A percentile compares a stretch with the other conserved stretches of the same genome.
Evolutionary conservation across 305 asterid genomes (phyloP).

Genomic region (Fraxinus velutina): DNA sequence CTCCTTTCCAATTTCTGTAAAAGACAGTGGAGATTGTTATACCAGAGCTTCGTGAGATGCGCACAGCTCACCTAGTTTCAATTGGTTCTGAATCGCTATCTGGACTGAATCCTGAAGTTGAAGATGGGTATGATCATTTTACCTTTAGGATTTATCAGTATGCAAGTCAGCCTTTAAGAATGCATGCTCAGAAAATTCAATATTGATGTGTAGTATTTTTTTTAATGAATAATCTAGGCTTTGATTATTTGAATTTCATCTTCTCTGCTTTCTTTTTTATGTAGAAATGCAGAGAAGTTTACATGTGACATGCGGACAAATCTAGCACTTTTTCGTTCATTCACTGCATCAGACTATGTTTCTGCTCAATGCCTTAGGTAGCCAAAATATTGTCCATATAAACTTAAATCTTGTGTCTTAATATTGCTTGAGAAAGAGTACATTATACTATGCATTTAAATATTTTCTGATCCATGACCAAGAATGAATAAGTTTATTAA

Average conservation of each 20-base stretch:
- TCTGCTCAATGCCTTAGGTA: slow-evolving; percentile 93
- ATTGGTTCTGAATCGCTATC: slow-evolving; percentile 76
- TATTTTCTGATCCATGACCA: neutral
- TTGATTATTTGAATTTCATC: slow-evolving; percentile 17
- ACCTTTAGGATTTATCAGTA: neutral
- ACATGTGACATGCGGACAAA: slow-evolving; percentile 71
- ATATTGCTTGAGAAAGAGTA: neutral
- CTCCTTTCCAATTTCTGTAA: slow-evolving; percentile 31
- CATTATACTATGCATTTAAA: neutral
- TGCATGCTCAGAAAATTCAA: slow-evolving; percentile 1
- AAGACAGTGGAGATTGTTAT: slow-evolving; percentile 81
- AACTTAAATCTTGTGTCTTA: neutral
- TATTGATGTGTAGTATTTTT: neutral
- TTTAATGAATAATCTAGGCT: neutral
- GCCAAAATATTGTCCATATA: neutral
- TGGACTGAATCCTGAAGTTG: slow-evolving; percentile 61
- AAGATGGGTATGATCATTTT: slow-evolving; percentile 70
- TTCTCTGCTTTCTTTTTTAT: slow-evolving; percentile 15
- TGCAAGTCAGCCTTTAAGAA: slow-evolving; percentile 7
- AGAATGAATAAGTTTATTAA: slow-evolving; percentile 2
- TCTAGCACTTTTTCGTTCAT: slow-evolving; percentile 76
- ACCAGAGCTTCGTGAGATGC: slow-evolving; percentile 94
- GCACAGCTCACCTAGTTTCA: slow-evolving; percentile 75
- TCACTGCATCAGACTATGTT: slow-evolving; percentile 84
- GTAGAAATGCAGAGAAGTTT: slow-evolving; percentile 54